Evolutionary conservation across 2,329 filamentous ascomycete species (phyloP), one percentile per base, ranked within the genome.

Genomic region (Huntiella decipiens): DNA sequence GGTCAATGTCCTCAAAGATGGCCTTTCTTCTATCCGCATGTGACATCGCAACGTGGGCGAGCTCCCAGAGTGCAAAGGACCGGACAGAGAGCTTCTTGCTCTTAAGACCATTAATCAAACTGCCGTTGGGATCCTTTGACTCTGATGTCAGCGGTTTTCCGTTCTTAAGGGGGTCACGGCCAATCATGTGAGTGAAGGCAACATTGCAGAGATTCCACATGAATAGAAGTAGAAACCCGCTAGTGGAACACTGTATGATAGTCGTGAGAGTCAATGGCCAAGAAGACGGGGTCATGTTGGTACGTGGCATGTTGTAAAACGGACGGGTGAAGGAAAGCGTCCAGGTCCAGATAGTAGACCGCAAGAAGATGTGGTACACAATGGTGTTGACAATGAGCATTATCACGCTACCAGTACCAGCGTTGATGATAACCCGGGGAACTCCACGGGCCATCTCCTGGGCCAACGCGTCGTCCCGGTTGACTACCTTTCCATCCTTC

Each of bases 41-140:
- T 45, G 75, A 71, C 47, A 80, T 73, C 34, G 82, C 78, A 53
- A 95, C 93, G 47, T 83, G 70, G 28, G 77, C 75, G 22, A 95
- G 66, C 57, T 96, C 88, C 87, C 87, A 94, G 60, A 93, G 81
- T 12, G 88, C 87, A 59, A 92, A 93, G 1, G 76, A 72, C 71
- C 74, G 78, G 50, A 83, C 76, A 7, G 82, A 68, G 6, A 83
- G 68, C 59, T 88, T 91, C 63, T 86, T 91, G 52, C 79, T 79
- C 58, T 79, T 87, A 39, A 96, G 61, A 0, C 88, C 88, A 47
- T 78, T 85, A 42, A 96, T 60, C 22, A 96, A 67, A 57, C 83
- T 94, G 33, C 85, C 86, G 56, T 94, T 96, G 1, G 88, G 84
- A 59, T 95, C 87, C 56, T 83, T 91, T 12, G 85, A 83, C 53